Evolutionary conservation across 2,329 filamentous ascomycete genomes (phyloP).

Genomic region (Ophiostoma pallidulum): DNA sequence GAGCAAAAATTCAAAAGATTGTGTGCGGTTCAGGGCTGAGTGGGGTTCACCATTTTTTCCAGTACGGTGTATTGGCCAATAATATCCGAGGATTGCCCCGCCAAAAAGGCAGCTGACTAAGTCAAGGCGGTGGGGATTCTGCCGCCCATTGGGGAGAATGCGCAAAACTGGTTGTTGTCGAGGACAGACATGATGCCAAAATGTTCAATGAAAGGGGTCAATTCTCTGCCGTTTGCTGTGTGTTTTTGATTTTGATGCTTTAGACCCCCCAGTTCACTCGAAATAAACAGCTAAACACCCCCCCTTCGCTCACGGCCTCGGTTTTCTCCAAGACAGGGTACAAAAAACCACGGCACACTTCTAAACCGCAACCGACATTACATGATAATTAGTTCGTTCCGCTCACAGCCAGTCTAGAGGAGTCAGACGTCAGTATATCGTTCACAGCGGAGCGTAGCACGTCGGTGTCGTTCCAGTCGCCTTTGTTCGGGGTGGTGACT

Average conservation of each 20-base stretch:
- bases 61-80: not conserved
- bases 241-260: not conserved
- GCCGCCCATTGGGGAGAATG: no score
- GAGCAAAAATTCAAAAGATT: no score
- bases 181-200: no score
- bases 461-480: no score
- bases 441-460: no score
- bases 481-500: constrained; percentile 30
- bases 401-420: constrained; percentile 51
- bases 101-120: no score
- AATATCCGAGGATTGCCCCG: not conserved
- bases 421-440: no score
- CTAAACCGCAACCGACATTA: not conserved
- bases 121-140: no score
- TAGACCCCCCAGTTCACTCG: constrained; percentile 1
- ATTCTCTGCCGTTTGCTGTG: constrained; percentile 1
- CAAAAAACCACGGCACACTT: not conserved
- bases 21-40: constrained; percentile 17
- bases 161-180: no score
- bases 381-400: constrained; percentile 43
- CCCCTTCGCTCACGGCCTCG: not conserved
- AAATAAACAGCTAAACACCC: constrained; percentile 3
- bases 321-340: not conserved
- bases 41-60: constrained; percentile 10
- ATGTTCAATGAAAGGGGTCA: not conserved